Evolutionary conservation across 2,329 filamentous ascomycete genomes (phyloP).

Genomic region (Huntiella decipiens): DNA sequence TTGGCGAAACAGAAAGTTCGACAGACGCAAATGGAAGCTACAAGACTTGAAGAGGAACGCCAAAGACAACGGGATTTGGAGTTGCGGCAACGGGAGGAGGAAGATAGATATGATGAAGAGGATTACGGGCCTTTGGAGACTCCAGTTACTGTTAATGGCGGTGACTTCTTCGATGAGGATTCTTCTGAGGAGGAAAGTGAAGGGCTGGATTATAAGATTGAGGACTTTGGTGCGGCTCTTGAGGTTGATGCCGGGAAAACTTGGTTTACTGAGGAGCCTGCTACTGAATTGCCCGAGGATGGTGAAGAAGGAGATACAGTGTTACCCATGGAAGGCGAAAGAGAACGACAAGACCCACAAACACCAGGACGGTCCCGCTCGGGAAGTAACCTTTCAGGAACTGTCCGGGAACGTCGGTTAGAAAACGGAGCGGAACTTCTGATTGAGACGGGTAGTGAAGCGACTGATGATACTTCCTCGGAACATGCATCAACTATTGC

Average conservation of each 20-base stretch:
- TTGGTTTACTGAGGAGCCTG: background rate
- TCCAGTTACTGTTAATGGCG: constrained; percentile 9
- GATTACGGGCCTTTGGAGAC: constrained; percentile 4
- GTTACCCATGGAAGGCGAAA: background rate
- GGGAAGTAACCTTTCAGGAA: constrained; percentile 16
- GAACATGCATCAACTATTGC: too few relatives aligned
- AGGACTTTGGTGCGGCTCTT: constrained; percentile 54
- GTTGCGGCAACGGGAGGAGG: constrained; percentile 15
- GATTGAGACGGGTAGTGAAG: constrained; percentile 47
- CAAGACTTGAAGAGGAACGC: constrained; percentile 32
- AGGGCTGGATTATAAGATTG: constrained; percentile 61
- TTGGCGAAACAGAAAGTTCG: constrained; percentile 57
- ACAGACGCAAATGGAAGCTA: constrained; percentile 51
- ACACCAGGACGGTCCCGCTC: constrained; percentile 1
- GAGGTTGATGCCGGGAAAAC: too few relatives aligned
- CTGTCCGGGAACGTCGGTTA: constrained; percentile 60
- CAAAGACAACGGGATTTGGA: constrained; percentile 14
- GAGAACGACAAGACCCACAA: constrained; percentile 26
- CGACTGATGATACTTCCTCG: constrained; percentile 8
- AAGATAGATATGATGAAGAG: background rate
- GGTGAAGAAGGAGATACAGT: too few relatives aligned
- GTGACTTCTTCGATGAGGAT: constrained; percentile 38
- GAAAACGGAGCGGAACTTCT: constrained; percentile 59
- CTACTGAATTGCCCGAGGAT: background rate
- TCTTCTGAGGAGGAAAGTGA: constrained; percentile 55